Evolutionary conservation across 2,329 filamentous ascomycete species (phyloP).

Genomic region (Trichoderma afroharzianum): DNA sequence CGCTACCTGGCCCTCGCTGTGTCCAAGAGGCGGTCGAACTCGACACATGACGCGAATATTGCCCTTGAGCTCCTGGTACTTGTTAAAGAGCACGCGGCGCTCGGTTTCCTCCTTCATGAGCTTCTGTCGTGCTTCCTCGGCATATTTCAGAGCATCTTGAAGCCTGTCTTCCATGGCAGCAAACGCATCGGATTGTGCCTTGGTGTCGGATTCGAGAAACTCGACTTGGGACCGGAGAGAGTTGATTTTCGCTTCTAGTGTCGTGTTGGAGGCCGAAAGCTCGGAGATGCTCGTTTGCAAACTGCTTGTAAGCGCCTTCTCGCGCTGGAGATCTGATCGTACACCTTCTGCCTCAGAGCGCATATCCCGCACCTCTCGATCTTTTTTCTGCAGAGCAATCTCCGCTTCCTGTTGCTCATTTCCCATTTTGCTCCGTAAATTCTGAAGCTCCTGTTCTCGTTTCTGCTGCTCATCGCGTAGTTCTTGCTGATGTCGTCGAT

Average conservation of each 20-base stretch:
- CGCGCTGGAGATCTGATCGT: constrained; percentile 53
- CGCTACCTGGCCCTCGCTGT: constrained; percentile 61
- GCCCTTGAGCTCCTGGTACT: constrained; percentile 94
- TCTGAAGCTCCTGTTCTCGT: constrained; percentile 59
- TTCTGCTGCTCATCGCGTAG: constrained; percentile 61
- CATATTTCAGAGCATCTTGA: constrained; percentile 69
- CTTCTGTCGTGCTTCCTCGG: constrained; percentile 71
- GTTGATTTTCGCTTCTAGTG: constrained; percentile 70
- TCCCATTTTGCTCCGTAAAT: constrained; percentile 54
- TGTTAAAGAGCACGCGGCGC: constrained; percentile 89
- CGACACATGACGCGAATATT: constrained; percentile 98
- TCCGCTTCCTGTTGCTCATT: constrained; percentile 51
- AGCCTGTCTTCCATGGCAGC: constrained; percentile 76
- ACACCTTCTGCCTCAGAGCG: constrained; percentile 43
- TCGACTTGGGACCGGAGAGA: constrained; percentile 78
- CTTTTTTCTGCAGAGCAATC: constrained; percentile 47
- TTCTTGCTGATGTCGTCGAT: constrained; percentile 59
- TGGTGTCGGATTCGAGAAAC: constrained; percentile 84
- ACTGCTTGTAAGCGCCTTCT: constrained; percentile 58
- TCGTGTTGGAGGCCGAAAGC: constrained; percentile 57
- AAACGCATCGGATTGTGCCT: constrained; percentile 84
- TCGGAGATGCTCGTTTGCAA: constrained; percentile 54
- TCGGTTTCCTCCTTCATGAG: constrained; percentile 88
- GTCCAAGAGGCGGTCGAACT: constrained; percentile 69
- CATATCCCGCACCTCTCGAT: constrained; percentile 51